phyloP scores from a whole-genome alignment of 2,329 filamentous ascomycete genomes.

The Mollisia scopiformis region DNA sequence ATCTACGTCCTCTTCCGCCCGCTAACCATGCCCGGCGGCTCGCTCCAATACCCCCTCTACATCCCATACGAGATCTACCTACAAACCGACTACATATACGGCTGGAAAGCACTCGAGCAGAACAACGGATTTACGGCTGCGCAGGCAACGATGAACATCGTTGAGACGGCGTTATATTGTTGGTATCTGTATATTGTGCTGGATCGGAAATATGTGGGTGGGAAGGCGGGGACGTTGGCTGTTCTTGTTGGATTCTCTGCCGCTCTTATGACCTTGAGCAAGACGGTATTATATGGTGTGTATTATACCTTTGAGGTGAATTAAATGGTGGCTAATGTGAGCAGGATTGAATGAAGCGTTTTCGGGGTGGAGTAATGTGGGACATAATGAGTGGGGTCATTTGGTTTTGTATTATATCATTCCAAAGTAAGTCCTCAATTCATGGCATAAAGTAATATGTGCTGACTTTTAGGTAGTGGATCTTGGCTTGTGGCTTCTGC shows the following conservation, averaged over 20 bases:
- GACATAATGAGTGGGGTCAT: conserved; percentile 58
- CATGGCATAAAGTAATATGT: neutral
- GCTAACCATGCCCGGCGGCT: conserved; percentile 67
- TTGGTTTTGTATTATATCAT: conserved; percentile 64
- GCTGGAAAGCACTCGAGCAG: conserved; percentile 61
- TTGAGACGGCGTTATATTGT: conserved; percentile 62
- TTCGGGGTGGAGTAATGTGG: conserved; percentile 61
- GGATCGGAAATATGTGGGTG: conserved; percentile 52
- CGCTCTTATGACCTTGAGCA: conserved; percentile 66
- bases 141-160: conserved; percentile 60
- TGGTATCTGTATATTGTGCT: conserved; percentile 62
- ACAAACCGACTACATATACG: conserved; percentile 67
- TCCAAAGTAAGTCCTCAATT: conserved; percentile 59
- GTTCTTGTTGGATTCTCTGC: conserved; percentile 61
- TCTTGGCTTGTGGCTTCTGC: conserved; percentile 65
- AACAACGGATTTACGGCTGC: conserved; percentile 67
- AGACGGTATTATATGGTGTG: conserved; percentile 69
- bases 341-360: conserved; percentile 63
- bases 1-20: conserved; percentile 68
- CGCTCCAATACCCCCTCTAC: conserved; percentile 63
- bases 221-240: conserved; percentile 55
- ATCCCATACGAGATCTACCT: conserved; percentile 69
- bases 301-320: conserved; percentile 47
- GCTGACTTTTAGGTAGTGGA: conserved; percentile 47
- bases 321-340: conserved; percentile 1